These are phyloP conservation scores for Musa acuminata DNA, from an alignment of 176 grass and related monocot genomes.

Conservation along the genomic window DNA sequence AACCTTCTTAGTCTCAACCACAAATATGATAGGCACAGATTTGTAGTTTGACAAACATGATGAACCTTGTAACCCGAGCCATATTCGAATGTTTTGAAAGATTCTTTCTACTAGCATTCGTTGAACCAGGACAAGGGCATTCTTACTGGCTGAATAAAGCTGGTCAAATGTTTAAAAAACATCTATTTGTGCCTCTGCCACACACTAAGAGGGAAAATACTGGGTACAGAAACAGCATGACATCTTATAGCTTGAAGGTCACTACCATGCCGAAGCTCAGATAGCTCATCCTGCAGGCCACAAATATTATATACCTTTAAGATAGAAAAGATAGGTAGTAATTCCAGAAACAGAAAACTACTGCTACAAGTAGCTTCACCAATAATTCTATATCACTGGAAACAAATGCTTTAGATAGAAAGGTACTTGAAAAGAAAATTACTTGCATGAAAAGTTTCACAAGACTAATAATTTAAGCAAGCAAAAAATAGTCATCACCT, in stretches of 20 bases:
- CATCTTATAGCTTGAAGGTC: not conserved
- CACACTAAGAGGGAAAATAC: too few relatives aligned
- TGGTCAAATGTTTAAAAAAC: too few relatives aligned
- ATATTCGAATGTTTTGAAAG: too few relatives aligned
- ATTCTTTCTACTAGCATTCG: too few relatives aligned
- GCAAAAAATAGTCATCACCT: constrained; percentile 29
- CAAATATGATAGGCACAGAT: too few relatives aligned
- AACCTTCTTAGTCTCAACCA: too few relatives aligned
- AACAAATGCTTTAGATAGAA: too few relatives aligned
- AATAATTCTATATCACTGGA: not conserved
- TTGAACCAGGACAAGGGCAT: too few relatives aligned
- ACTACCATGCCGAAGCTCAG: not conserved
- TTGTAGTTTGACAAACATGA: too few relatives aligned
- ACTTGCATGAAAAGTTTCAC: not conserved
- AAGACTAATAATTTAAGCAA: not conserved
- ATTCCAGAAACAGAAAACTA: not conserved
- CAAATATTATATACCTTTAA: not conserved
- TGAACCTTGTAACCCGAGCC: too few relatives aligned
- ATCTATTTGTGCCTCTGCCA: too few relatives aligned
- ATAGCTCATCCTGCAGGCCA: not conserved
- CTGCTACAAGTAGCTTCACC: not conserved
- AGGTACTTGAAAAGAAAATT: not conserved
- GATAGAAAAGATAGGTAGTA: not conserved
- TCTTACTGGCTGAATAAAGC: too few relatives aligned
- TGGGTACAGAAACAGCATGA: not conserved